Conservation (phyloP, 306 rosid genomes). For the Prinsepia uniflora region DNA sequence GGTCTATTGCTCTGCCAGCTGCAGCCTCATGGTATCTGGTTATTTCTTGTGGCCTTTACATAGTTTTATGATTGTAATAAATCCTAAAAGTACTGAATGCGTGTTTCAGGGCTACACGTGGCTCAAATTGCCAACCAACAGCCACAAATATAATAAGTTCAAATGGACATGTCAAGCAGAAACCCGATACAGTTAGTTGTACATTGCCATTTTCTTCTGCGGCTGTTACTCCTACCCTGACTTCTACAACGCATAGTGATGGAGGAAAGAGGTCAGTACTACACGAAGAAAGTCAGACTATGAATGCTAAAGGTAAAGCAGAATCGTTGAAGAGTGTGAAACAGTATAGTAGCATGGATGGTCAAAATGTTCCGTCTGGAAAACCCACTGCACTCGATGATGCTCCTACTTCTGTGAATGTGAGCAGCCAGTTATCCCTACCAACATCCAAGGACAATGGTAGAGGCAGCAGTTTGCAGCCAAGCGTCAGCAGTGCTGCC, state of each 20-base stretch:
- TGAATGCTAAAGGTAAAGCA: conserved; percentile 28
- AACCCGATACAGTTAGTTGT: conserved; percentile 43
- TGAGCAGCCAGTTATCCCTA: conserved; percentile 38
- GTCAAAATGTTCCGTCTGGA: conserved; percentile 31
- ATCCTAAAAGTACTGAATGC: conserved; percentile 11
- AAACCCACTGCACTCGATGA: conserved; percentile 37
- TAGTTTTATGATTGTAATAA: conserved; percentile 16
- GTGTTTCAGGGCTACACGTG: conserved; percentile 57
- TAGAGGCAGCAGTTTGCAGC: conserved; percentile 30
- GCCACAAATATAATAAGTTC: conserved; percentile 35
- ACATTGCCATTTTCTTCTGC: conserved; percentile 45
- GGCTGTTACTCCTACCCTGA: conserved; percentile 39
- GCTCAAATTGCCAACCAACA: conserved; percentile 50
- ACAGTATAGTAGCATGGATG: conserved; percentile 44
- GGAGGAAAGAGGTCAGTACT: conserved; percentile 33
- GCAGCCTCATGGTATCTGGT: conserved; percentile 66
- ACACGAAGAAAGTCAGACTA: conserved; percentile 40
- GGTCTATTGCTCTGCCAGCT: conserved; percentile 54
- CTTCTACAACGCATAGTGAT: conserved; percentile 39
- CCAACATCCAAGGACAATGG: conserved; percentile 34
- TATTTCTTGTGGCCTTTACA: conserved; percentile 15
- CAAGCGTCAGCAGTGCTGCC: conserved; percentile 27
- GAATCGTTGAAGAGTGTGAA: conserved; percentile 49
- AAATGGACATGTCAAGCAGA: conserved; percentile 53
- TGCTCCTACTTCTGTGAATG: conserved; percentile 32